phyloP scores from a whole-genome alignment of 108 stramenopile species.

The Fistulifera pelliculosa region DNA sequence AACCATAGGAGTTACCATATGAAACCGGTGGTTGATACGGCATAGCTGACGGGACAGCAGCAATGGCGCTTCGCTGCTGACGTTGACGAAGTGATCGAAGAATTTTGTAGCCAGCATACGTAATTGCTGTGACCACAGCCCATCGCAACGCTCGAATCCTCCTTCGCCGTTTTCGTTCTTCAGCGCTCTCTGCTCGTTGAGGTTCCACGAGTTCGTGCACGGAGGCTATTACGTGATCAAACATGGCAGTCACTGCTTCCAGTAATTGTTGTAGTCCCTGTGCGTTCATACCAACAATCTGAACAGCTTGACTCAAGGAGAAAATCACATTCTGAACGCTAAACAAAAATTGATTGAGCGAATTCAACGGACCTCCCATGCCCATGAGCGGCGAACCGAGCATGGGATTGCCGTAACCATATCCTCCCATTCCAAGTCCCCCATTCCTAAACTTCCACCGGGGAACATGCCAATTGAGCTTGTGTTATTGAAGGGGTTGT shows the following conservation, averaged over 20 bases:
- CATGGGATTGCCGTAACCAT: not conserved
- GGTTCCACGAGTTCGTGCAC: slow-evolving; percentile 51
- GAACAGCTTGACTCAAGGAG: slow-evolving; percentile 70
- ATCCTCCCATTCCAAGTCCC: slow-evolving; percentile 7
- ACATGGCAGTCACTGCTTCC: slow-evolving; percentile 50
- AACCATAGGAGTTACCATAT: too few relatives aligned
- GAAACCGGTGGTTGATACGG: too few relatives aligned
- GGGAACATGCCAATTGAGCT: too few relatives aligned
- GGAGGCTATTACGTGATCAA: slow-evolving; percentile 58
- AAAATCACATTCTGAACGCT: slow-evolving; percentile 71
- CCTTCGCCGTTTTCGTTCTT: slow-evolving; percentile 34
- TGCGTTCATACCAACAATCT: slow-evolving; percentile 79
- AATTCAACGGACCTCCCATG: slow-evolving; percentile 28
- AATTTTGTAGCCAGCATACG: slow-evolving; percentile 47
- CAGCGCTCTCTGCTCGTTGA: slow-evolving; percentile 11
- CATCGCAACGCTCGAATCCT: slow-evolving; percentile 65
- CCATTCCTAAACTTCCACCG: too few relatives aligned
- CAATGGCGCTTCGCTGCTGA: too few relatives aligned
- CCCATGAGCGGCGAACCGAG: slow-evolving; percentile 38
- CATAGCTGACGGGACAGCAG: too few relatives aligned
- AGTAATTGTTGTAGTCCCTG: slow-evolving; percentile 64
- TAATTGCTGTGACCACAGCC: slow-evolving; percentile 41
- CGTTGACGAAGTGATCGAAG: slow-evolving; percentile 25
- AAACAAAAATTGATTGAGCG: slow-evolving; percentile 64
- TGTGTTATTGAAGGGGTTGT: too few relatives aligned